Conservation (phyloP, 495 filamentous ascomycete species). For the Lasiosphaeria miniovina region DNA sequence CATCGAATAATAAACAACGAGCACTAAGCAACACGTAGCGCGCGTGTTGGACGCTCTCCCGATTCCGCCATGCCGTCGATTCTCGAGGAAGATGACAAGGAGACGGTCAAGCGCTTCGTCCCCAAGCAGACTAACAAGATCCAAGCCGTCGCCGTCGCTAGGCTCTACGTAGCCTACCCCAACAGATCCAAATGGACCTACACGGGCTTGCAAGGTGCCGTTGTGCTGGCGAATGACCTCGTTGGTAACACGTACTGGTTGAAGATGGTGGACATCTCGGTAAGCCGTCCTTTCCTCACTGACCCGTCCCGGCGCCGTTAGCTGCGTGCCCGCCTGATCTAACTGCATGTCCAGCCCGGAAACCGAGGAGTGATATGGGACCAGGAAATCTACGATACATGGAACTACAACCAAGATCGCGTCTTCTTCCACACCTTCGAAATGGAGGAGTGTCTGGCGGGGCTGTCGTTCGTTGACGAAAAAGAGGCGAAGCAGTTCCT, state of each 20-base stretch:
- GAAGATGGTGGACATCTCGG: slow-evolving; percentile 94
- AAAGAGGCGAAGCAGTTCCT: slow-evolving; percentile 93
- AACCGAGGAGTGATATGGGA: slow-evolving; percentile 95
- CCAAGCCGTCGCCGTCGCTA: slow-evolving; percentile 85
- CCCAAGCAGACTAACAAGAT: slow-evolving; percentile 95
- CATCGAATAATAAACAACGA: slow-evolving; percentile 2
- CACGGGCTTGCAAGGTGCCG: slow-evolving; percentile 88
- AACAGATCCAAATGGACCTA: slow-evolving; percentile 85
- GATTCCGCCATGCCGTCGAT: slow-evolving; percentile 73
- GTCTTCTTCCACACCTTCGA: slow-evolving; percentile 98
- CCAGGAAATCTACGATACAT: slow-evolving; percentile 93
- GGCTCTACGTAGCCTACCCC: slow-evolving; percentile 91
- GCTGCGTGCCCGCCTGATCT: slow-evolving; percentile 4
- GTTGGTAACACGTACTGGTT: slow-evolving; percentile 96
- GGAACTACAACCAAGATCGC: slow-evolving; percentile 91
- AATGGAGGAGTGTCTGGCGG: slow-evolving; percentile 84
- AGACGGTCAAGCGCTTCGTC: slow-evolving; percentile 85
- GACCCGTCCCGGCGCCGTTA: not conserved
- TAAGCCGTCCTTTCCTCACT: slow-evolving; percentile 44
- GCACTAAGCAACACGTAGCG: not conserved
- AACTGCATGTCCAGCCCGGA: slow-evolving; percentile 54
- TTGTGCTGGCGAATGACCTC: slow-evolving; percentile 89
- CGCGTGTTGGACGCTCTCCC: slow-evolving; percentile 8
- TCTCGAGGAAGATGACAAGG: slow-evolving; percentile 85
- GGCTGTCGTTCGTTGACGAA: slow-evolving; percentile 88